Percentiles rank a stretch among this genome's conserved stretches.
phyloP scores from a whole-genome alignment of 1,284 basidiomycete species.

The Microbotryum scabiosae region DNA sequence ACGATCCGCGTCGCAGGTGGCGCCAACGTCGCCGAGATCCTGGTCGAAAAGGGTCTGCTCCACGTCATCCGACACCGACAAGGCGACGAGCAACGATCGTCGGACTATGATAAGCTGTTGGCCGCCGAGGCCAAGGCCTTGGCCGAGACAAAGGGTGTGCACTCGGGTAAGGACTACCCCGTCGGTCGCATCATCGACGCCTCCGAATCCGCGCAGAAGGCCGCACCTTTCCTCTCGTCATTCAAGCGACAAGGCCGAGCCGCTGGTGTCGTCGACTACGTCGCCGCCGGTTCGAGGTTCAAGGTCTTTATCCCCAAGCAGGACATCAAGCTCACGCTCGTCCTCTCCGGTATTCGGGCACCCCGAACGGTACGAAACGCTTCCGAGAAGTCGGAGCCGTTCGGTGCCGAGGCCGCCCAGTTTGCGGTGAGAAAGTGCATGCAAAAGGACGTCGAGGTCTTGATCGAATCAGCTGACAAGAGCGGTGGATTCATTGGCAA shows the following conservation, averaged over 20 bases:
- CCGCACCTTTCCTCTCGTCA: conserved; percentile 65
- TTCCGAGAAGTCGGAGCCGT: conserved; percentile 83
- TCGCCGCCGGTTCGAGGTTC: conserved; percentile 85
- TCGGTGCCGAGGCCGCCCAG: conserved; percentile 70
- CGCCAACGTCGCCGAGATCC: conserved; percentile 82
- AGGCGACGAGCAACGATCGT: conserved; percentile 89
- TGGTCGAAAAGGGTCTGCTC: conserved; percentile 86
- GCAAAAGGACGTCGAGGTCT: conserved; percentile 92
- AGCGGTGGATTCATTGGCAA: conserved; percentile 88
- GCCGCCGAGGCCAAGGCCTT: conserved; percentile 72
- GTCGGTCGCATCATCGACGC: conserved; percentile 69
- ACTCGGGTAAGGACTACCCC: conserved; percentile 78
- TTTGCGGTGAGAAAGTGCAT: conserved; percentile 72
- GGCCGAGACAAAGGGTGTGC: conserved; percentile 72
- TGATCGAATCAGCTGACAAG: conserved; percentile 83
- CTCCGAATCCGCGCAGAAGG: conserved; percentile 69
- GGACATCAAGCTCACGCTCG: conserved; percentile 79
- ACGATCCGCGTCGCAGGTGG: conserved; percentile 53
- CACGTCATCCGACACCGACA: conserved; percentile 79
- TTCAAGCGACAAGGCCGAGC: conserved; percentile 85
- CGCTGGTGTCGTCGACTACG: conserved; percentile 82
- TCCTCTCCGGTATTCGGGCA: conserved; percentile 54
- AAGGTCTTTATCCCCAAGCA: conserved; percentile 87
- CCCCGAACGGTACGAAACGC: conserved; percentile 48
- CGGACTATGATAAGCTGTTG: conserved; percentile 91